A percentile compares a stretch with the other conserved stretches of the same genome.
These are phyloP conservation scores for Penicillium sp. DNA, from an alignment of 2,329 filamentous ascomycete species.

Conservation along the genomic window DNA sequence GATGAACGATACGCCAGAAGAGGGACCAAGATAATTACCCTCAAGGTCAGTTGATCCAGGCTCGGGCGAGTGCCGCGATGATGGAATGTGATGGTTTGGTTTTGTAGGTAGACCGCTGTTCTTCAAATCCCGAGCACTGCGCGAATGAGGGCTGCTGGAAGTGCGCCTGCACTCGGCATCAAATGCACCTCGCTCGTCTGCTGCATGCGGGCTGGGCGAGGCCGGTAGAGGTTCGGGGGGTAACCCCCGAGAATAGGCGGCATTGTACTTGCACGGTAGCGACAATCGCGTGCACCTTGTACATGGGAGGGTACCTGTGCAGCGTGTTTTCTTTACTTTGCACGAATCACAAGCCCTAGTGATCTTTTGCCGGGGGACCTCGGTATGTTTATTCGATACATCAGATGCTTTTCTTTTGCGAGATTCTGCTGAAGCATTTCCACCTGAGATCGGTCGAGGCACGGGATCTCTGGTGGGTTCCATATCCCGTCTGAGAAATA, in stretches of 20 bases:
- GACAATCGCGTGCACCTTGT: constrained; percentile 35
- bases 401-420: constrained; percentile 36
- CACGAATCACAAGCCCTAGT: constrained; percentile 42
- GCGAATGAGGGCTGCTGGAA: constrained; percentile 4
- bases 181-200: neutral
- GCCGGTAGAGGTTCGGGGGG: constrained; percentile 34
- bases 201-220: neutral
- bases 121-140: neutral
- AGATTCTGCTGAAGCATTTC: neutral
- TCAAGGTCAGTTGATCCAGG: constrained; percentile 53
- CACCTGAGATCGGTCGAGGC: constrained; percentile 7
- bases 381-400: constrained; percentile 19
- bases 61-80: constrained; percentile 46
- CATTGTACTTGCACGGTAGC: constrained; percentile 37
- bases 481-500: constrained; percentile 15
- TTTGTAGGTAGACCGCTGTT: constrained; percentile 3
- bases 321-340: constrained; percentile 42
- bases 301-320: constrained; percentile 40
- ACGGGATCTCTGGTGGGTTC: constrained; percentile 14
- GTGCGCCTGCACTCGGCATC: neutral
- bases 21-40: constrained; percentile 58
- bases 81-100: constrained; percentile 14
- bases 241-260: constrained; percentile 38
- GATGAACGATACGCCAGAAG: constrained; percentile 58
- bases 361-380: constrained; percentile 35